Evolutionary conservation across 2,329 filamentous ascomycete species (phyloP).

Genomic region (Claviceps sp.): DNA sequence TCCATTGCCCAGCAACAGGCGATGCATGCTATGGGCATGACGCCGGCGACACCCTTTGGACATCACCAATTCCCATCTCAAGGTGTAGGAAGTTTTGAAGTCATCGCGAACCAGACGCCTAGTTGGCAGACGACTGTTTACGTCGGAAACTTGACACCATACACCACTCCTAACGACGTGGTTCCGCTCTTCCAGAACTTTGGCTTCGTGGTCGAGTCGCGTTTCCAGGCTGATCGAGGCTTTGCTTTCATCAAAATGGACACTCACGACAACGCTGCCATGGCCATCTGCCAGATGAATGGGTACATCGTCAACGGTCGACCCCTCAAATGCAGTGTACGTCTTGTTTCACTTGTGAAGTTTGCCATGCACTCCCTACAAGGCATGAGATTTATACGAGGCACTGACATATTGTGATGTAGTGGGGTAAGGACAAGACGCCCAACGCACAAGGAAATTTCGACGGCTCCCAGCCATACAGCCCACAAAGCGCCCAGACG

Average conservation of each 20-base stretch:
- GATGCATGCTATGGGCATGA: constrained; percentile 96
- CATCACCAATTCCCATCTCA: constrained; percentile 97
- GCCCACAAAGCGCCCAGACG: constrained; percentile 60
- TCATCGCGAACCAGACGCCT: constrained; percentile 89
- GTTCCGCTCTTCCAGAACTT: constrained; percentile 99
- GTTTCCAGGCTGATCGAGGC: constrained; percentile 93
- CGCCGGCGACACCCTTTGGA: constrained; percentile 87
- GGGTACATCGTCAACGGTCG: constrained; percentile 97
- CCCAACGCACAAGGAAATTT: constrained; percentile 55
- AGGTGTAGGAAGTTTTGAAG: constrained; percentile 92
- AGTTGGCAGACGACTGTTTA: constrained; percentile 98
- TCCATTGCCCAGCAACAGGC: constrained; percentile 96
- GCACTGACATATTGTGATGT: constrained; percentile 7
- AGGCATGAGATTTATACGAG: background rate
- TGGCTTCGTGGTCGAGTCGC: constrained; percentile 90
- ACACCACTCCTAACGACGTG: constrained; percentile 91
- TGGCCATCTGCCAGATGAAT: constrained; percentile 96
- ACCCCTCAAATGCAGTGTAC: constrained; percentile 95
- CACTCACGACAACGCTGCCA: constrained; percentile 90
- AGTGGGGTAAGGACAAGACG: constrained; percentile 99
- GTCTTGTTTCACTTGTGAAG: constrained; percentile 25
- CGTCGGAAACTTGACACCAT: constrained; percentile 92
- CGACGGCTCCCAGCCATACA: constrained; percentile 59
- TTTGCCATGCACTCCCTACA: constrained; percentile 1
- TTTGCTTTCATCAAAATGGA: constrained; percentile 99